Evolutionary conservation across 306 rosid species (phyloP), one percentile per base, ranked within the genome.

Genomic region (Dicorynia guianensis): DNA sequence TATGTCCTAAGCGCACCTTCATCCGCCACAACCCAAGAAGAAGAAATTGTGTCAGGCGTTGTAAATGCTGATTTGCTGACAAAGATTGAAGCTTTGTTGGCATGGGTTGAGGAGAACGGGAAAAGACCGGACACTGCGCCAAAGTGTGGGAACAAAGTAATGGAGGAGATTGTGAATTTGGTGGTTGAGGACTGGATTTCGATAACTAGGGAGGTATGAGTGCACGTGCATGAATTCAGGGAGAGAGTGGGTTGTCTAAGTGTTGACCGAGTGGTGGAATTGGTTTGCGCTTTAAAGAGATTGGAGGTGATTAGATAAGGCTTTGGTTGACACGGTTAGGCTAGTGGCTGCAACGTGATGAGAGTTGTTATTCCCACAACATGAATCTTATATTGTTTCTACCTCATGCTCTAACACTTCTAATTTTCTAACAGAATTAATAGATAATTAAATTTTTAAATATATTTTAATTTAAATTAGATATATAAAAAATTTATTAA

Each of bases 201-300:
- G 7, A 85, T 48, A 0, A 8, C 65, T 48, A 57, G 18, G 6
- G 93, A 85, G 46, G 44, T 83, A 12, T 76, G 54, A 4, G 55
- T 76, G 46, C 70, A 88, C 61, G 75, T 89, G n/a, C 43, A 40
- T 0, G 96, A 92, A 79, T 86, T 88, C 12, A 76, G 72, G 4
- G 83, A 84, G 80, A 73, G 91, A 47, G 19, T 85, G 74, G 75
- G 74, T 33, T 85, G 72, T 8, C 65, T 92, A 43, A 79, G 79
- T 54, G 88, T 86, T 15, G 84, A 84, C 35, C 89, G 88, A 77
- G 85, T 87, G 67, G 81, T 89, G 15, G 93, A 92, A 72, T 53
- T 89, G 80, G 84, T 81, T 12, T 80, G 84, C 67, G 64, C 43
- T 18, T 12, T 92, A 84, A 89, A 80, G 71, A 79, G 91, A 30